A percentile compares a stretch with the other conserved stretches of the same genome.
These are phyloP conservation scores for Tylopilus subfusipes DNA, from an alignment of 768 basidiomycete species.

Conservation along the genomic window DNA sequence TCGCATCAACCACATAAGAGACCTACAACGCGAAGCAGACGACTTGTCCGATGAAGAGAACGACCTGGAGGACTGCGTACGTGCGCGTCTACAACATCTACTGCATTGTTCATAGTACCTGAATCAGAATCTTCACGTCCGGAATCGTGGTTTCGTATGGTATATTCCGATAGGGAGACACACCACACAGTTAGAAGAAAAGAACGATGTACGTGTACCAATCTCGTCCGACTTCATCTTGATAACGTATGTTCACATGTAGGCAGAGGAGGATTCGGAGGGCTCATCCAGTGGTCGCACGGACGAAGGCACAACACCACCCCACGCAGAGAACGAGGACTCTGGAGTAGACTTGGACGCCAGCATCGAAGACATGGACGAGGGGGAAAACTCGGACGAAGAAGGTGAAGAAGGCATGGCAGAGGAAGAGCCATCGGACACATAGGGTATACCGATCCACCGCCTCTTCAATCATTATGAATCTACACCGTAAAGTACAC, in stretches of 20 bases:
- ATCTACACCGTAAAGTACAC: neutral
- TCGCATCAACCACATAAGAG: conserved; percentile 59
- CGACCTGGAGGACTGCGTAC: conserved; percentile 73
- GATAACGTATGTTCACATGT: neutral
- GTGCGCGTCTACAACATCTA: conserved; percentile 18
- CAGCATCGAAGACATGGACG: conserved; percentile 42
- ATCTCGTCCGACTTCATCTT: neutral
- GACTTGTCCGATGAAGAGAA: conserved; percentile 83
- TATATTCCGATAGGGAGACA: conserved; percentile 71
- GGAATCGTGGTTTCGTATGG: conserved; percentile 62
- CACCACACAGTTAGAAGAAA: conserved; percentile 76
- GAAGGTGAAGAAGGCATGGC: conserved; percentile 42
- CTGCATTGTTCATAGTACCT: neutral
- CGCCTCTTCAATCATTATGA: neutral
- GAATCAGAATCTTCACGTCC: conserved; percentile 53
- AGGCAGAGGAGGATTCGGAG: conserved; percentile 38
- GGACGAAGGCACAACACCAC: conserved; percentile 28
- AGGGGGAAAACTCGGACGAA: conserved; percentile 40
- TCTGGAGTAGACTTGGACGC: conserved; percentile 37
- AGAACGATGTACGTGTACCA: conserved; percentile 62
- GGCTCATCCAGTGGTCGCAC: conserved; percentile 32
- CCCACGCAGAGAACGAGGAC: conserved; percentile 40
- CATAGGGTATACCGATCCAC: neutral
- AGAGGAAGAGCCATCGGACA: conserved; percentile 44
- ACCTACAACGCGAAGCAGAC: conserved; percentile 73